Evolutionary conservation across 164 flowering plant species (phyloP).

Genomic region (Vitis vinifera): DNA sequence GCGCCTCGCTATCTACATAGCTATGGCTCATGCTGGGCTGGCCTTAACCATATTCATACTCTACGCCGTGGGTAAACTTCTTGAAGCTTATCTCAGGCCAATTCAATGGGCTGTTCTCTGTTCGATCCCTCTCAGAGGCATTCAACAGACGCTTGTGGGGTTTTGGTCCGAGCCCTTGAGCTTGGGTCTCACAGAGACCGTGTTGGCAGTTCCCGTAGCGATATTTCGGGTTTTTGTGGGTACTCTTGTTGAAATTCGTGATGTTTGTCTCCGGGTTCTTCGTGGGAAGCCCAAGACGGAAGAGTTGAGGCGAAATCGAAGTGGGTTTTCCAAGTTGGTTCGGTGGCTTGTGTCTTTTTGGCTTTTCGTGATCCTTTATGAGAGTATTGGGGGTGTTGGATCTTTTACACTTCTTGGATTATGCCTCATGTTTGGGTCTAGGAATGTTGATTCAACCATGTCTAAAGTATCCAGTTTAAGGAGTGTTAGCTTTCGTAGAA

Average conservation of each 20-base stretch:
- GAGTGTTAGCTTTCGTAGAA: constrained; percentile 53
- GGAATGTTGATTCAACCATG: constrained; percentile 59
- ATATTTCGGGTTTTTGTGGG: constrained; percentile 56
- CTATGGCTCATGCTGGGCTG: constrained; percentile 96
- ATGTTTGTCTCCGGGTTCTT: constrained; percentile 30
- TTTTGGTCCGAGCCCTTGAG: constrained; percentile 87
- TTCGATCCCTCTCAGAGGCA: constrained; percentile 86
- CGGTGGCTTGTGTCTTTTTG: constrained; percentile 82
- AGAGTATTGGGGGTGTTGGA: constrained; percentile 56
- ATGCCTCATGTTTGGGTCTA: constrained; percentile 51
- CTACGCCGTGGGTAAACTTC: constrained; percentile 58
- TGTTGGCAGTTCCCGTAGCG: constrained; percentile 78
- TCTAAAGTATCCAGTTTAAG: constrained; percentile 61
- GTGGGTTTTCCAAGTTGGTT: constrained; percentile 65
- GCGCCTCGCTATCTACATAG: constrained; percentile 83
- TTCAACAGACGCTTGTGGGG: constrained; percentile 70
- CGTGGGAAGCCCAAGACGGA: constrained; percentile 31
- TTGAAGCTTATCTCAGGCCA: constrained; percentile 77
- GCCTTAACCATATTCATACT: constrained; percentile 58
- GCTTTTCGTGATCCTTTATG: constrained; percentile 68
- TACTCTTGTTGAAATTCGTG: constrained; percentile 63
- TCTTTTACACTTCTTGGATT: constrained; percentile 50
- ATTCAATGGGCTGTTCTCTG: constrained; percentile 89
- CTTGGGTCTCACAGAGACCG: constrained; percentile 79
- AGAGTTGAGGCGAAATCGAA: constrained; percentile 23